A percentile compares a stretch with the other conserved stretches of the same genome.
These are phyloP conservation scores for Vaccinium corymbosum DNA, from an alignment of 148 eudicot species.

Conservation along the genomic window DNA sequence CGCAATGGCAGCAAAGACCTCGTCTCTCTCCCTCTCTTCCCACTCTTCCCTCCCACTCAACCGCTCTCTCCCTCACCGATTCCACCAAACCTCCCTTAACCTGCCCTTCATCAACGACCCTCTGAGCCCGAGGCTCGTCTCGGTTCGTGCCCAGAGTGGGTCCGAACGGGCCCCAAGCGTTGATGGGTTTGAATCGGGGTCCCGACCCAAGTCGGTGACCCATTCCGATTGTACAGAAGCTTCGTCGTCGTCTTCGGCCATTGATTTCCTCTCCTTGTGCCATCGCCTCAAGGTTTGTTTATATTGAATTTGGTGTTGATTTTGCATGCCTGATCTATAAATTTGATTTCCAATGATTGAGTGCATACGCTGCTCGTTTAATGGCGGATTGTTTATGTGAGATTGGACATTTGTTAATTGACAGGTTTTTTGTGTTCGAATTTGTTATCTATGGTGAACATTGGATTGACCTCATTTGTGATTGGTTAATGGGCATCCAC, in stretches of 20 bases:
- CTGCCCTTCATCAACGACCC: conserved; percentile 19
- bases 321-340: not conserved
- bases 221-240: conserved; percentile 20
- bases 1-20: conserved; percentile 16
- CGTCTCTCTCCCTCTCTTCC: conserved; percentile 19
- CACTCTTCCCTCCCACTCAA: conserved; percentile 12
- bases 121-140: conserved; percentile 25
- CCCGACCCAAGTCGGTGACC: conserved; percentile 11
- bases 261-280: conserved; percentile 89
- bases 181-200: conserved; percentile 22
- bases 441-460: not conserved
- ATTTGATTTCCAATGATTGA: not conserved
- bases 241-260: conserved; percentile 52
- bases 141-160: conserved; percentile 39
- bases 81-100: not conserved
- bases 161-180: conserved; percentile 13
- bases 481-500: not conserved
- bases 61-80: not conserved
- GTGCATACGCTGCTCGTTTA: not conserved
- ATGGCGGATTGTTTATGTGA: not conserved
- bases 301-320: not conserved
- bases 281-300: conserved; percentile 67
- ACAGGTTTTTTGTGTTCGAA: not conserved
- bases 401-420: not conserved
- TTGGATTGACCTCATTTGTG: not conserved